Base-by-base conservation (phyloP, 345 rosid genomes). In the Durio zibethinus region DNA sequence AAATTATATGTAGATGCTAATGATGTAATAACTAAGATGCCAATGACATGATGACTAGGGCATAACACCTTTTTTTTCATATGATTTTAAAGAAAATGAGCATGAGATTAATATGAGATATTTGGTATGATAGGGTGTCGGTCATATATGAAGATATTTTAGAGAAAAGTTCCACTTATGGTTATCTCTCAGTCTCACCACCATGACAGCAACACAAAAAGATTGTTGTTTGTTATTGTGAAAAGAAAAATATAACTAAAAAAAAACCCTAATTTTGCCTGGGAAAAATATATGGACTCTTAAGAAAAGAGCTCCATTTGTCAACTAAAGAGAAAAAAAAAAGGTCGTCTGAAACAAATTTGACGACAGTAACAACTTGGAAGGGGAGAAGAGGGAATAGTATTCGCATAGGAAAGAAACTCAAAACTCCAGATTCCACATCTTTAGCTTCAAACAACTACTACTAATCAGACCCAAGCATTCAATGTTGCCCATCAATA, bases 401-500 rank as follows among this genome's bases (percentile, higher is more conserved):
- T 11, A 38, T 38, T 38, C 7, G 40, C 40, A 38, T 38, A 38
- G 7, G 40, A 6, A 38, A 38, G 40, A 38, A 59, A 27, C 6
- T 31, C 20, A 45, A 0, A 45, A 11, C 0, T 2, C 1, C 2
- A 62, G 20, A 15, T 36, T 66, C 48, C 29, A 35, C 71, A 42
- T n/a, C 40, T 35, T 66, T n/a, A 65, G n/a, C 48, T 35, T 16
- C 36, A 38, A 50, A 50, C n/a, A 35, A 10, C 29, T 21, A 21
- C 5, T 57, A 57, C 20, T 27, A 7, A 60, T 27, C 53, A 69
- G 21, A 69, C 53, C 73, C 56, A 69, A 69, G 25, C 54, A 69
- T 45, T 69, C 56, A 45, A 42, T 42, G 72, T 23, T 25, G 72
- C 72, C 72, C 72, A 67, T 67, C 72, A 40, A 67, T 43, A 42